Evolutionary conservation across 2,329 filamentous ascomycete species (phyloP), one percentile per base, ranked within the genome.

Genomic region (Coniochaeta pulveracea): DNA sequence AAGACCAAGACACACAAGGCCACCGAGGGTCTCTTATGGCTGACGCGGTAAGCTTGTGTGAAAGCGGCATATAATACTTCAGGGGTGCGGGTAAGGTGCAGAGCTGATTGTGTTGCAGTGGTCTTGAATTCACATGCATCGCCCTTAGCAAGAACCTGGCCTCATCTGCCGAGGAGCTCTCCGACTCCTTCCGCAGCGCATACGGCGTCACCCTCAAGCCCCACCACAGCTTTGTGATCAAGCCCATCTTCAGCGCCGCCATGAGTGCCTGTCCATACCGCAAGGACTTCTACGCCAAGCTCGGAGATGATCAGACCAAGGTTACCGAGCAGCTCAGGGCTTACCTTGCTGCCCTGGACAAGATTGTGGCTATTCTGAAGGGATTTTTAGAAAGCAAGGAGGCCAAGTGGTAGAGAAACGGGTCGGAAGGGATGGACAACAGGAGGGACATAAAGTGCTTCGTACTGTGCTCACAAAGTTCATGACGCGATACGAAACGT

Each of bases 241-340:
- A 93, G 71, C 85, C 85, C 40, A 70, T 95, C 53, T 96, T 96
- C 72, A 82, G 72, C 47, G 81, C 86, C 40, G 89, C 89, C 55
- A 94, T 98, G 86, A 74, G 75, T 47, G 88, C 86, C 12, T 89
- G 83, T 45, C 91, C 91, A 2, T 94, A 95, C 69, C 76, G 89
- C 46, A 85, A 84, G 56, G 84, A 89, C 59, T 96, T 98, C 55
- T 96, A 95, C 56, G 61, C 61, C 43, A 94, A 95, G 72, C 68
- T 98, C 26, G 86, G 83, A 23, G 63, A 66, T 14, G 72, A 84
- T 50, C 58, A 70, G 24, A 60, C 53, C 19, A 73, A 79, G 57
- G 79, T 91, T 31, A 47, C 66, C 33, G 52, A 59, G 35, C 74
- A 82, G 50, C 57, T 95, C 48, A 61, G 67, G 46, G 61, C 64